Base-by-base conservation (phyloP, 2,329 filamentous ascomycete genomes). In the Ophiostoma novo-ulmi region DNA sequence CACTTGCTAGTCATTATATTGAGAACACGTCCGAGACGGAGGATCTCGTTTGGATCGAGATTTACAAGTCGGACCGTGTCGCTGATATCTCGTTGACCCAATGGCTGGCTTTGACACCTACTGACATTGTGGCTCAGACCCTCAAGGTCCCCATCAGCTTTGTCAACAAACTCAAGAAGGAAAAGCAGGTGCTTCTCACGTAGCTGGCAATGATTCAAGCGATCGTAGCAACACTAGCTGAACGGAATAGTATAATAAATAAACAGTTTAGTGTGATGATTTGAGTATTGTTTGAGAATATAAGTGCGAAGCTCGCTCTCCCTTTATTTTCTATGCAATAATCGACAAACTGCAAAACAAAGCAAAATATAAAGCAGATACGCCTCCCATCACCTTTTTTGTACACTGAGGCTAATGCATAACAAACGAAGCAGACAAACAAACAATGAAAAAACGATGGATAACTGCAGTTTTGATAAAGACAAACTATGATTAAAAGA, bases 51-150 rank as follows among this genome's bases (percentile, higher is more conserved):
- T 91, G 87, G 85, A 85, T 91, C 39, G 89, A 91, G 77, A 85
- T 91, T 22, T 91, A 89, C 81, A 90, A 89, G 79, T 86, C 84
- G 61, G 87, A 91, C 73, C 83, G 85, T 1, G 87, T 91, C 1
- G 86, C 85, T 0, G 89, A 91, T 75, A 88, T 91, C 73, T 84
- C 86, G 0, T 77, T 91, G 63, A 87, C 85, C 0, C 89, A 91
- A 77, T 92, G 89, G 89, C 80, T 92, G 55, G 89, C 88, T 0
- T 79, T 91, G 68, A 91, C 89, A 0, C 89, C 89, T 0, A 80
- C 85, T 0, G 85, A 88, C 67, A 83, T 90, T 68, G 87, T 89
- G 20, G 85, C 87, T 0, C 82, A 86, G 77, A 83, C 84, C 1
- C 80, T 89, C 17, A 88, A 88, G 75, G 83, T 89, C 17, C 83